phyloP scores from a whole-genome alignment of 257 asterid genomes.

The Rubia yunnanensis region DNA sequence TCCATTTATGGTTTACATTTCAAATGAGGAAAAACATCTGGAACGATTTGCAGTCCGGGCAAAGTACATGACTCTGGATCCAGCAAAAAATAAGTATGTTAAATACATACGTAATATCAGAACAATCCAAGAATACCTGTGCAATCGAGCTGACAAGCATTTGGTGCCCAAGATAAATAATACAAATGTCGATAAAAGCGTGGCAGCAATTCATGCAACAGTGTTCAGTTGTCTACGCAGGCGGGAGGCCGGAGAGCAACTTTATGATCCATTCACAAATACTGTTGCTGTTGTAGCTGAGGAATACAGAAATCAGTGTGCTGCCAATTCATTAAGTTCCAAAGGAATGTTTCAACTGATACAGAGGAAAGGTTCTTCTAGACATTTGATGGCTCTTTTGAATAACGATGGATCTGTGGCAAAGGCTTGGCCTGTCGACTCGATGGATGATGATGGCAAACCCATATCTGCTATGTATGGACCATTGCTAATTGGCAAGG shows the following conservation, averaged over 20 bases:
- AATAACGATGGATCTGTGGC: constrained; percentile 95
- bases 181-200: constrained; percentile 93
- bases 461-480: constrained; percentile 65
- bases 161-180: constrained; percentile 94
- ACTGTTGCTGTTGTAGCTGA: constrained; percentile 67
- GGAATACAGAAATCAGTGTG: constrained; percentile 88
- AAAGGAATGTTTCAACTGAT: constrained; percentile 97
- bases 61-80: constrained; percentile 96
- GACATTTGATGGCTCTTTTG: constrained; percentile 95
- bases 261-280: constrained; percentile 69
- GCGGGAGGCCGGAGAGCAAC: constrained; percentile 72
- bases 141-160: constrained; percentile 93
- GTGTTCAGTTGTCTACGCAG: constrained; percentile 90
- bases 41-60: constrained; percentile 99
- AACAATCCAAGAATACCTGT: constrained; percentile 94
- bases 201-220: constrained; percentile 95
- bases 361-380: constrained; percentile 81
- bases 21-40: constrained; percentile 90
- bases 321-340: constrained; percentile 82
- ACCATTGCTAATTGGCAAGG: constrained; percentile 68
- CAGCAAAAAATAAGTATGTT: constrained; percentile 91
- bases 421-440: constrained; percentile 94
- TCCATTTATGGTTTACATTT: constrained; percentile 91
- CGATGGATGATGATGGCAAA: constrained; percentile 37
- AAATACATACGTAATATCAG: constrained; percentile 87